Base-by-base conservation (phyloP, 2,329 filamentous ascomycete species). In the Curvularia sp. region DNA sequence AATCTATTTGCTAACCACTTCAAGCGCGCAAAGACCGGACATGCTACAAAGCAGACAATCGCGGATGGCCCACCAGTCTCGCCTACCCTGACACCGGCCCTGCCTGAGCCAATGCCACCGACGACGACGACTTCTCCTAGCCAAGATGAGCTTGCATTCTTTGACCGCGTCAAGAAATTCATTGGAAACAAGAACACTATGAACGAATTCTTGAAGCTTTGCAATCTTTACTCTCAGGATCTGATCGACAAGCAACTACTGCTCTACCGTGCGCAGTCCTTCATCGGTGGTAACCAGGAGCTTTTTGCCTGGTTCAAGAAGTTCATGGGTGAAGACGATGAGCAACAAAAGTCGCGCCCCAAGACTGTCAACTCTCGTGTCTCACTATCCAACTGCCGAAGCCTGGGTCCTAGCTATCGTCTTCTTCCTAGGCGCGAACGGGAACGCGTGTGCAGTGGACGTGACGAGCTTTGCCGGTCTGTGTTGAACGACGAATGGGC, bases 401-500 rank as follows among this genome's bases (percentile, higher is more conserved):
- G 92, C n/a, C 87, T 96, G 49, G 95, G 95, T 0, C 95, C 95
- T 2, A 98, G 95, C 77, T 99, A 99, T 78, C 89, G 95, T 55
- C 83, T 98, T 28, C 83, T 99, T 8, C 95, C 95, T 0, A 95
- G 94, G 79, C 84, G 93, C 55, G 95, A 98, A 76, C 89, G 93
- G 10, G 88, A 95, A 59, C 96, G 96, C 80, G 87, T 90, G 0
- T 99, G 95, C 80, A 95, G 92, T 72, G 95, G 95, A 10, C 90
- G 95, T 46, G 95, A 99, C 73, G 93, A 97, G 76, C 88, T 99
- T 67, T 99, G 95, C 79, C 89, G 92, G 66, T 89, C 90, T 24
- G 94, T 99, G 0, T 83, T 99, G 54, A 99, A 99, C 66, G 95
- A 99, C 68, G 92, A 97, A 67, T 99, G 95, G 95, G 95, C 95